phyloP scores from a whole-genome alignment of 2,329 filamentous ascomycete species.

The Paradendryphiella salina region DNA sequence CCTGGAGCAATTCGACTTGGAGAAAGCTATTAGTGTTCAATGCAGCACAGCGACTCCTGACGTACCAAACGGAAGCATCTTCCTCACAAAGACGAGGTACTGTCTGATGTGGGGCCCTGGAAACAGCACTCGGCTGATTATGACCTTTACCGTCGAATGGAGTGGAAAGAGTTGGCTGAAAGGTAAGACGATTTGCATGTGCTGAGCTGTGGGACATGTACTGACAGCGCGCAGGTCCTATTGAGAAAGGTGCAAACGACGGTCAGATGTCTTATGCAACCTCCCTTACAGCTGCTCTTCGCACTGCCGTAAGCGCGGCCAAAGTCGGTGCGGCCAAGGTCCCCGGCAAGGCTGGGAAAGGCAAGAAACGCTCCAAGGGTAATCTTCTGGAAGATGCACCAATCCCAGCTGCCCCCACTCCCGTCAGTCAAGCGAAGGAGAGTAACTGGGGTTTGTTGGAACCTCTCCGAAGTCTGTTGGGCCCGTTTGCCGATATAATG shows the following conservation, averaged over 20 bases:
- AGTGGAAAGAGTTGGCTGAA: slow-evolving; percentile 97
- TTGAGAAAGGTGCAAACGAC: slow-evolving; percentile 92
- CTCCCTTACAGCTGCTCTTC: slow-evolving; percentile 75
- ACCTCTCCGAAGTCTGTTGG: slow-evolving; percentile 69
- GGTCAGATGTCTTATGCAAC: slow-evolving; percentile 84
- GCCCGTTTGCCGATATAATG: slow-evolving; percentile 70
- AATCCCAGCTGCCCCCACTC: slow-evolving; percentile 39
- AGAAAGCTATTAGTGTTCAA: slow-evolving; percentile 81
- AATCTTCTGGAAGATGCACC: slow-evolving; percentile 52
- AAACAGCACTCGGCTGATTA: slow-evolving; percentile 80
- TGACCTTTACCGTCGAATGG: slow-evolving; percentile 94
- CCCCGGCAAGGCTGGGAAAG: slow-evolving; percentile 51
- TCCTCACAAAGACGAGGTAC: slow-evolving; percentile 90
- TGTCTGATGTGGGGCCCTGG: slow-evolving; percentile 90
- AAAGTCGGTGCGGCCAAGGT: slow-evolving; percentile 55
- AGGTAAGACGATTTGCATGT: slow-evolving; percentile 60
- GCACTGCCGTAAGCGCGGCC: slow-evolving; percentile 69
- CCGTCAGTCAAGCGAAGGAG: slow-evolving; percentile 35
- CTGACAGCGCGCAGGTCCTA: slow-evolving; percentile 66
- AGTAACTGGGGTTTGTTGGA: slow-evolving; percentile 77
- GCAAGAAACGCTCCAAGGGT: slow-evolving; percentile 63
- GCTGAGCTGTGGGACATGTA: background rate
- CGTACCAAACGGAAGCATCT: slow-evolving; percentile 90
- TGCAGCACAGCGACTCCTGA: slow-evolving; percentile 89
- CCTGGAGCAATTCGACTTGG: slow-evolving; percentile 81